Evolutionary conservation across 352 stramenopile genomes (phyloP), one percentile per base, ranked within the genome.

Genomic region (Blastocystis sp.): DNA sequence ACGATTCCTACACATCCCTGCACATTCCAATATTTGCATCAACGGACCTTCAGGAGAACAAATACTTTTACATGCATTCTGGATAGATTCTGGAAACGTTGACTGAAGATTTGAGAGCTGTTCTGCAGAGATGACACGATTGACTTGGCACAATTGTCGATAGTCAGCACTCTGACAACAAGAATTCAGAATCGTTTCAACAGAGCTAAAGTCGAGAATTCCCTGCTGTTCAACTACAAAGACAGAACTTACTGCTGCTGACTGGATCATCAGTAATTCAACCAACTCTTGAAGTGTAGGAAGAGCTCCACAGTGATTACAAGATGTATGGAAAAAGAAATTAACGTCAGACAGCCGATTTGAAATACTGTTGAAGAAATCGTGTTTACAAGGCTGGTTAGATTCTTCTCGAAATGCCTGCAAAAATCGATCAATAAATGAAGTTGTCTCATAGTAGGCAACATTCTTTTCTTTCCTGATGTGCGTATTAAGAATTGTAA

Each of bases 351-450:
- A 0, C 0, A 64, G n/a, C 27, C 27, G 9, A 22, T 62, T n/a
- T 17, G 37, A 22, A 56, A 84, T 24, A n/a, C 22, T 37, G 27
- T 84, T 35, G 33, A 66, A 84, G 53, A 66, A 84, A 42, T 66
- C 48, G 51, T 84, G 73, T 19, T 24, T 57, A 19, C 66, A 70
- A 1, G 60, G 33, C 24, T 11, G 27, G 5, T 37, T 19, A 3
- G 13, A 79, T 40, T 62, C 19, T 33, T 3, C 56, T 33, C 15
- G 3, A 62, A 62, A 33, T 6, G 13, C 13, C 2, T 3, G 3
- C 19, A 62, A 11, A 81, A 6, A 81, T 19, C 69, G 69, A 33
- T 81, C 69, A 6, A 81, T 40, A n/a, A 81, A 40, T 6, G 69
- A 81, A 33, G 69, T 81, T n/a, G 42, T 24, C 33, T 76, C 64